Evolutionary conservation across 169 alveolate species (phyloP).

Genomic region (Eimeria maxima): DNA sequence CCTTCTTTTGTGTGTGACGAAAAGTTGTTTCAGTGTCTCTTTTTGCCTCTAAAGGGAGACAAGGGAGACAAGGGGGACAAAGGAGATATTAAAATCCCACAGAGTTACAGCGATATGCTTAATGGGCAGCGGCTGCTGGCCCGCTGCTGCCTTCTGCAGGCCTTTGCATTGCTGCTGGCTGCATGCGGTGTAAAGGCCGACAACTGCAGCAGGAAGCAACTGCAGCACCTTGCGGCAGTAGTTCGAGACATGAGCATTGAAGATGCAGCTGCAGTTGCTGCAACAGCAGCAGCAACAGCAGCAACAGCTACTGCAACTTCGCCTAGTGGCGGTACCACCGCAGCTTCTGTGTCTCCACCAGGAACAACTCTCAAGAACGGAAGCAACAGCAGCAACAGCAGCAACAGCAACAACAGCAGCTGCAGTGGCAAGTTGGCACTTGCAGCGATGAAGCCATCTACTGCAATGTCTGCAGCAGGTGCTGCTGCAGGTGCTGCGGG

Average conservation of each 20-base stretch:
- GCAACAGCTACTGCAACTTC: not conserved
- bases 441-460: not conserved
- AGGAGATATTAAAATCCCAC: not conserved
- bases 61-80: not conserved
- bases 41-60: not conserved
- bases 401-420: not conserved
- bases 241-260: not conserved
- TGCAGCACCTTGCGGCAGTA: not conserved
- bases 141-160: constrained; percentile 47
- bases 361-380: not conserved
- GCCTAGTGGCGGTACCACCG: not conserved
- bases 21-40: not conserved
- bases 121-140: not conserved
- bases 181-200: constrained; percentile 2
- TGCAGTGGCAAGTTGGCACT: not conserved
- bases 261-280: constrained; percentile 5
- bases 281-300: not conserved
- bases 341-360: not conserved
- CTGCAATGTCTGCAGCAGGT: not conserved
- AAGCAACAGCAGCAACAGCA: not conserved
- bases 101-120: not conserved
- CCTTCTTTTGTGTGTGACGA: not conserved
- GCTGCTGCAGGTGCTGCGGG: constrained; percentile 26
- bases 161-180: constrained; percentile 34
- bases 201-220: constrained; percentile 6